These are phyloP conservation scores for Cladosporium cucumerinum DNA, from an alignment of 2,329 filamentous ascomycete species.

Conservation along the genomic window DNA sequence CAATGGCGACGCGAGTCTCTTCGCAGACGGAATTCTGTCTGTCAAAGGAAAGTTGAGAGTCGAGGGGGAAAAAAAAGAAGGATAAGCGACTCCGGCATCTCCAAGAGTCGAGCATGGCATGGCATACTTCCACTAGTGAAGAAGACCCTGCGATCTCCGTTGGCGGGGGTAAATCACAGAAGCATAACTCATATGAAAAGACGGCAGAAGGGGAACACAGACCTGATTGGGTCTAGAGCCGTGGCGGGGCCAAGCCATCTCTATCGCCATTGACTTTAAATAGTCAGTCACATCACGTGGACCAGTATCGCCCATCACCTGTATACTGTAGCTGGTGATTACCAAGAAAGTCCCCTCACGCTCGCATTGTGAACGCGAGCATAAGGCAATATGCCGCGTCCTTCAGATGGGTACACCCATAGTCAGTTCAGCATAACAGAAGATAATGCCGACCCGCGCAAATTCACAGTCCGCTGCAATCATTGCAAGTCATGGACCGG, in stretches of 20 bases:
- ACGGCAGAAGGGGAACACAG: background rate
- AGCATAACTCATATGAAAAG: background rate
- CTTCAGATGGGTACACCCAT: slow-evolving; percentile 29
- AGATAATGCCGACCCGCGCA: slow-evolving; percentile 24
- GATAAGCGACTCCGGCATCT: background rate
- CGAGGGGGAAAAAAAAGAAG: background rate
- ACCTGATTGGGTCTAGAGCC: background rate
- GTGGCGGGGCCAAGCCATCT: background rate
- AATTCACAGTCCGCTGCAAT: slow-evolving; percentile 29
- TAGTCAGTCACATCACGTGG: background rate
- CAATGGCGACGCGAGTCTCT: background rate
- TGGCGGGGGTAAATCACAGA: background rate
- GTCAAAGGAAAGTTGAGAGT: background rate
- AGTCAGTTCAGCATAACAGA: slow-evolving; percentile 28
- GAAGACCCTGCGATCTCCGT: background rate
- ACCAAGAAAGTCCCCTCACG: background rate
- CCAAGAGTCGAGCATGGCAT: slow-evolving; percentile 3
- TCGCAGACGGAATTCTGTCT: background rate
- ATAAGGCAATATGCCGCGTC: slow-evolving; percentile 22
- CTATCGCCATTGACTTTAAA: background rate
- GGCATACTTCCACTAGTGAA: slow-evolving; percentile 1
- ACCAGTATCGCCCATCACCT: background rate
- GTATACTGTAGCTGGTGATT: background rate
- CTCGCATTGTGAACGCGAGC: no score
- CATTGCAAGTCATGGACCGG: slow-evolving; percentile 34